phyloP scores from a whole-genome alignment of 2,329 filamentous ascomycete species.

The Emydomyces testavorans region DNA sequence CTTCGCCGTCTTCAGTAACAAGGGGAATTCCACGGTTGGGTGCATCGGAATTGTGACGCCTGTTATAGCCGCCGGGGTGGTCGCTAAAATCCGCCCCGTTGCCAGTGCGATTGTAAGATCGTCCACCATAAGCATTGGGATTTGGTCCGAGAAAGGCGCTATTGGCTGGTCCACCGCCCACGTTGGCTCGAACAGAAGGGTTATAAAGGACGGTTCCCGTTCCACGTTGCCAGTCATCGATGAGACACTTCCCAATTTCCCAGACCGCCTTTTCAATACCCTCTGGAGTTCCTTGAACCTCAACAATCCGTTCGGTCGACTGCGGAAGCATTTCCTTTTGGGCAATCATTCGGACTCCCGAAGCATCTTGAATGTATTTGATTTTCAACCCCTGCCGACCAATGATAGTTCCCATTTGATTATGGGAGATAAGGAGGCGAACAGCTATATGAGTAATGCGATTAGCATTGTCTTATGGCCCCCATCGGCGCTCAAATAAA shows the following conservation, averaged over 20 bases:
- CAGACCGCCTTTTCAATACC: constrained; percentile 92
- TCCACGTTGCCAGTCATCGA: constrained; percentile 95
- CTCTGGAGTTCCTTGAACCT: constrained; percentile 87
- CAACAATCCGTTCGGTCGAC: constrained; percentile 94
- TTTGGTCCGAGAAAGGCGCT: constrained; percentile 38
- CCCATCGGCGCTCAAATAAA: background rate
- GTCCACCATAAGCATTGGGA: constrained; percentile 38
- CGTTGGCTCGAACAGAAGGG: constrained; percentile 77
- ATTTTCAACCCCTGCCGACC: constrained; percentile 94
- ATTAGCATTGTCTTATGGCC: constrained; percentile 9
- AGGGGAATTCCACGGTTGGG: constrained; percentile 70
- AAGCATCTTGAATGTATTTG: constrained; percentile 96
- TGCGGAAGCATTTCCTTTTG: constrained; percentile 99
- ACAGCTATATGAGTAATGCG: constrained; percentile 52
- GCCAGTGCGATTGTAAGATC: constrained; percentile 80
- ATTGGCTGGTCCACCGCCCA: constrained; percentile 43
- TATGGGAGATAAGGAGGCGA: constrained; percentile 96
- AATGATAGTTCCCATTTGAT: constrained; percentile 99
- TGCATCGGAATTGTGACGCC: constrained; percentile 74
- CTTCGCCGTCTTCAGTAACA: constrained; percentile 91
- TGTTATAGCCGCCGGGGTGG: constrained; percentile 56
- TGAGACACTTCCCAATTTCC: constrained; percentile 97
- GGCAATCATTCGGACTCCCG: constrained; percentile 95
- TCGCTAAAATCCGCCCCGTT: constrained; percentile 98
- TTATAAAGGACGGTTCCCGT: constrained; percentile 97